Base-by-base conservation (phyloP, 768 basidiomycete species). In the Pleurotus platypus region DNA sequence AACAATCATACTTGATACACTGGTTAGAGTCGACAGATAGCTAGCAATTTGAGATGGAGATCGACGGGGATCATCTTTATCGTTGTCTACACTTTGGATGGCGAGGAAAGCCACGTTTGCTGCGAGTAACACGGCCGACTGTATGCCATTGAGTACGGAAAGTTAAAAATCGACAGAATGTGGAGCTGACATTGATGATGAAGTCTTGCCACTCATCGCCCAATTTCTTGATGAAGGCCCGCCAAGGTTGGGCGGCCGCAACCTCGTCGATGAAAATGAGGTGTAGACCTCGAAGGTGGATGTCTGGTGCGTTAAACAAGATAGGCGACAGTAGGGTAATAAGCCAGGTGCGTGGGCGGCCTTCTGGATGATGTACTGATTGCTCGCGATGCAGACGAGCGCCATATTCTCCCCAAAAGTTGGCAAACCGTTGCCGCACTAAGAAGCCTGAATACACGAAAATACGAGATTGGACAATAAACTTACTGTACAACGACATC, bases 101-200 rank as follows among this genome's bases (percentile, higher is more conserved):
- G 79, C 74, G 9, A 84, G 69, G 58, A 82, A 78, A 0, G 72
- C 75, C 3, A 84, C 74, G 46, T 82, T 79, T 9, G 76, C 77
- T 18, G 72, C 75, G 24, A 83, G 63, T 1, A 84, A 68, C 1
- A 83, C 77, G 1, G 78, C 75, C 0, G 77, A 74, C 81, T 82
- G 55, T 26, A 51, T 49, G 18, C 46, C 18, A 46, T 39, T 26
- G 15, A 38, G 6, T 30, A 12, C n/a, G 30, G 30, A 8, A 11
- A 11, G 7, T 35, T 38, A 49, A 38, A 24, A n/a, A 49, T 15
- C 11, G 38, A 24, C 39, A 26, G 16, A 22, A 30, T 16, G 11
- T 7, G 39, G 37, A 16, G 56, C 76, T 45, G 59, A 80, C 81
- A 43, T 78, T 71, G 27, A 78, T 70, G 55, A 74, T 77, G 45